Evolutionary conservation across 768 basidiomycete genomes (phyloP).

Genomic region (Boletus bicolor): DNA sequence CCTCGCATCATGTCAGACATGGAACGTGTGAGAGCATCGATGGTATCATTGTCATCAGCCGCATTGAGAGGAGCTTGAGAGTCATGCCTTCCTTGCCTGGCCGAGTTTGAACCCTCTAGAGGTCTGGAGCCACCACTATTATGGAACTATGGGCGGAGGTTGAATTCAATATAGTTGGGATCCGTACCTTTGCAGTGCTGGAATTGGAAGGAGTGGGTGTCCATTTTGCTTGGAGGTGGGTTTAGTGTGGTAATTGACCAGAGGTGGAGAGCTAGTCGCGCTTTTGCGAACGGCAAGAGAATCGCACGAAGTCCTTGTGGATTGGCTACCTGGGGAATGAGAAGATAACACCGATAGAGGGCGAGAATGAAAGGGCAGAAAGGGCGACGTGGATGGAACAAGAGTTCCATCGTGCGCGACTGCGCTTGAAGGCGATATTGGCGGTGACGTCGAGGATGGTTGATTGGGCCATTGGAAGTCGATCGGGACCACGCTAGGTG

Average conservation of each 20-base stretch:
- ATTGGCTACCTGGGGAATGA: background rate
- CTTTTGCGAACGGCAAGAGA: background rate
- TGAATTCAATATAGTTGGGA: background rate
- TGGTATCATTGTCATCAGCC: background rate
- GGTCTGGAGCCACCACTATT: background rate
- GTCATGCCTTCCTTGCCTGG: background rate
- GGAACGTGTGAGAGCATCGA: conserved; percentile 6
- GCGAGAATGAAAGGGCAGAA: background rate
- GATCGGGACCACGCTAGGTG: background rate
- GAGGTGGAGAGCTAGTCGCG: background rate
- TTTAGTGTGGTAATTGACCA: conserved; percentile 8
- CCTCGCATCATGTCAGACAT: conserved; percentile 9
- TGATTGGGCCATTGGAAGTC: background rate
- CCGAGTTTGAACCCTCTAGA: background rate
- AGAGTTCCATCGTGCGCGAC: background rate
- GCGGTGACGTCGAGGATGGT: background rate
- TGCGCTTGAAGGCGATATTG: background rate
- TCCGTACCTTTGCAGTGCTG: conserved; percentile 10
- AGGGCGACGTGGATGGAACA: background rate
- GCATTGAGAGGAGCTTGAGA: background rate
- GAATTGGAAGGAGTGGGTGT: background rate
- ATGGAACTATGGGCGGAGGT: conserved; percentile 2
- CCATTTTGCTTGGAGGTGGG: background rate
- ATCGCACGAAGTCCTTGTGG: background rate
- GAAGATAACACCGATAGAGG: background rate